A percentile compares a stretch with the other conserved stretches of the same genome.
Conservation (phyloP, 1,139 yeast species). For the Saccharomyces hybrid region DNA sequence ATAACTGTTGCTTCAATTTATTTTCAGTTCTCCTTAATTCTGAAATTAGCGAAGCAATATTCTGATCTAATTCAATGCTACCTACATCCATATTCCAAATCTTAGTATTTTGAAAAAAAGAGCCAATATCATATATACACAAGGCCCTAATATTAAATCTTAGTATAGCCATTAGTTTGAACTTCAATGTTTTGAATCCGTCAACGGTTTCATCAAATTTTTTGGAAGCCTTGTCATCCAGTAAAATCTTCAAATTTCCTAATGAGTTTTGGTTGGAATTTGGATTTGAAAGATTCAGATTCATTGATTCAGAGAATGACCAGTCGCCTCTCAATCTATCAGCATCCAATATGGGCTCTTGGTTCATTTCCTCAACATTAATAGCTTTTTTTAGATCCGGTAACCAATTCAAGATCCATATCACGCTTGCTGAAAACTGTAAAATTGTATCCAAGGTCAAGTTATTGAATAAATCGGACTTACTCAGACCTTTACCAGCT, state of each 20-base stretch:
- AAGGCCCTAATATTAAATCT: constrained; percentile 62
- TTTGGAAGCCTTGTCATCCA: constrained; percentile 38
- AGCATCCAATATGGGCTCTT: constrained; percentile 31
- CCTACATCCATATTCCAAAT: constrained; percentile 46
- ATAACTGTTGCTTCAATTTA: constrained; percentile 24
- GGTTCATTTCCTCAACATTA: constrained; percentile 32
- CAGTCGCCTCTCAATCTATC: constrained; percentile 48
- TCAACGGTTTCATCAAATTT: constrained; percentile 45
- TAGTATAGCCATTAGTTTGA: constrained; percentile 47
- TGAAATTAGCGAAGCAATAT: constrained; percentile 36
- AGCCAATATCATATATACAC: constrained; percentile 52
- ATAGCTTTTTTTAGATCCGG: constrained; percentile 44
- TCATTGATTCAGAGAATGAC: constrained; percentile 45
- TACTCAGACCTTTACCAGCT: constrained; percentile 19
- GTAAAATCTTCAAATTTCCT: constrained; percentile 27
- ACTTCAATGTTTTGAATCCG: constrained; percentile 42
- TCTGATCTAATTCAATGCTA: constrained; percentile 53
- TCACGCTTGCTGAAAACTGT: constrained; percentile 41
- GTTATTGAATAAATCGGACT: constrained; percentile 24
- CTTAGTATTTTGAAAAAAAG: constrained; percentile 32
- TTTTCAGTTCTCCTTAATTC: constrained; percentile 27
- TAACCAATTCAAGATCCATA: constrained; percentile 50
- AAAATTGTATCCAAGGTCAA: constrained; percentile 42
- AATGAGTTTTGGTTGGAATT: neutral
- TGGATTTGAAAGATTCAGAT: constrained; percentile 5